Evolutionary conservation across 306 rosid genomes (phyloP), one percentile per base, ranked within the genome.

Genomic region (Vicia villosa): DNA sequence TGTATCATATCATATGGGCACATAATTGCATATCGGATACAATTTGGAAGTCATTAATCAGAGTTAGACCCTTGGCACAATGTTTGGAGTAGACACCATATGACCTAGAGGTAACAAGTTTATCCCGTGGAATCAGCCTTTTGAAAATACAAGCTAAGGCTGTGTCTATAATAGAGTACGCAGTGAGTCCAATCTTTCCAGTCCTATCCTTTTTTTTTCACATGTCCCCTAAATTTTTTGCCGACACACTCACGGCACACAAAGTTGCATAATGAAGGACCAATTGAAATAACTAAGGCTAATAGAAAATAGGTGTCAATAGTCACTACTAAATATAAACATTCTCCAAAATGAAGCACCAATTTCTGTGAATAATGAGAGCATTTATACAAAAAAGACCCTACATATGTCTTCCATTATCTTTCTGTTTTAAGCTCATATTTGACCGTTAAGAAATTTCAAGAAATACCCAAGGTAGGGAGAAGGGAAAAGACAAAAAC

Each of bases 351-450:
- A 17, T 36, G 51, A 67, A 67, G 34, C 52, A 61, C 26, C 60
- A 17, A 45, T 50, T 50, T 65, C 24, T 17, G 17, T 63, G 41
- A 73, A 63, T 30, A 69, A 68, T 59, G 16, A 59, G 26, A 43
- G 56, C 21, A 15, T 24, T 63, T 24, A 21, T 50, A 21, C 6
- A 3, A 58, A 14, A 24, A 8, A 45, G 14, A 40, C 32, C 36
- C 62, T 72, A 63, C 7, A 63, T 26, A 22, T 42, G 15, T 24
- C 65, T 26, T 28, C 46, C 68, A 15, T 42, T 8, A 36, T 15
- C 43, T 46, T 57, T 58, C 21, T 26, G 11, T 61, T 20, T 34
- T 69, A 36, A 16, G 8, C 9, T 24, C 37, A 63, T 36, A 46
- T 26, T 38, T 26, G 45, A n/a, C 41, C 28, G 40, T 68, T 15